Conservation (phyloP, 345 rosid genomes). For the Lepidium aucheri region DNA sequence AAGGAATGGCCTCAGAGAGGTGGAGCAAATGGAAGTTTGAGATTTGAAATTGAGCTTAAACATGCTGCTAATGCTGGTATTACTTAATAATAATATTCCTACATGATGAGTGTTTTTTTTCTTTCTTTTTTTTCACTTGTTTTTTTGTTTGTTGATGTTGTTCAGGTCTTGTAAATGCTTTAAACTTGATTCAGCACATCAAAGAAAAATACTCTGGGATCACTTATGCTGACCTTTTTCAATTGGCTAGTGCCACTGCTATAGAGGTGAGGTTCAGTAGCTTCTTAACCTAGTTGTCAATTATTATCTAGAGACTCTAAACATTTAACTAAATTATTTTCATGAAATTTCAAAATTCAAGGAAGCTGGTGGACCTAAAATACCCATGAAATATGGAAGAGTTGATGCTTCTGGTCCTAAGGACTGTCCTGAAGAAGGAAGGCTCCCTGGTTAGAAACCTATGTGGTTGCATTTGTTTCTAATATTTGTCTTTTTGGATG, state of each 20-base stretch:
- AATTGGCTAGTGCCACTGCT: constrained; percentile 91
- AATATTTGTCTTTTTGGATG: background rate
- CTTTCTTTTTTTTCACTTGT: background rate
- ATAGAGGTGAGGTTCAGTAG: constrained; percentile 49
- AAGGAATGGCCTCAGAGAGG: constrained; percentile 86
- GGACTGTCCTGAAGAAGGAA: constrained; percentile 95
- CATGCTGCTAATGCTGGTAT: constrained; percentile 96
- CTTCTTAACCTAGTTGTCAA: background rate
- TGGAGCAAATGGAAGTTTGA: constrained; percentile 92
- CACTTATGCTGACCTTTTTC: constrained; percentile 87
- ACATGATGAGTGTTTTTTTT: background rate
- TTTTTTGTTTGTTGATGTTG: background rate
- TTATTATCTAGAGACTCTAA: background rate
- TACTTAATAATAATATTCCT: background rate
- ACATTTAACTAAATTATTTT: background rate
- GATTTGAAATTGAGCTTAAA: constrained; percentile 86
- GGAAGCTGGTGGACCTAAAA: constrained; percentile 94
- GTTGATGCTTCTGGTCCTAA: constrained; percentile 68
- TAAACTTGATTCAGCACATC: constrained; percentile 69
- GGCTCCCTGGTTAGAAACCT: constrained; percentile 72
- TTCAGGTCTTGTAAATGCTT: constrained; percentile 81
- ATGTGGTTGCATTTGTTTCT: background rate
- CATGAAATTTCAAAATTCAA: constrained; percentile 10
- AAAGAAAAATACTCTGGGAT: constrained; percentile 77
- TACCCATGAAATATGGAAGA: constrained; percentile 94